A percentile compares a stretch with the other conserved stretches of the same genome.
Evolutionary conservation across 306 rosid genomes (phyloP).

Genomic region (Cucurbita pepo): DNA sequence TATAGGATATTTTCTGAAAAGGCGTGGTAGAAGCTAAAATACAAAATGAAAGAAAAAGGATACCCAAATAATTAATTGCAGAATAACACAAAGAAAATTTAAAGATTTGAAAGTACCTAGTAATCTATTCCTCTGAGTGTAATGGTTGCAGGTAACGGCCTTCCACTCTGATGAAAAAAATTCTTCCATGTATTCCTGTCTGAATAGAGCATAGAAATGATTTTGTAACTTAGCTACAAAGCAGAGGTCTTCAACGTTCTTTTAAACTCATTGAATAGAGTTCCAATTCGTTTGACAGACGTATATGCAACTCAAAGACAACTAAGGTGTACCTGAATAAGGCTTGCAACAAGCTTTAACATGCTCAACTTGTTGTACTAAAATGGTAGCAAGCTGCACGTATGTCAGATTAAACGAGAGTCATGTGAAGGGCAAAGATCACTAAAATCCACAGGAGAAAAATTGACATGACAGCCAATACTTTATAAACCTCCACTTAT

Average conservation of each 20-base stretch:
- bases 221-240: neutral
- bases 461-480: neutral
- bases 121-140: constrained; percentile 56
- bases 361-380: constrained; percentile 84
- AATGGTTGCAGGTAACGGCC: constrained; percentile 55
- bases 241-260: neutral
- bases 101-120: constrained; percentile 21
- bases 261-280: neutral
- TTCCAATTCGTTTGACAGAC: neutral
- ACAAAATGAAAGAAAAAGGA: neutral
- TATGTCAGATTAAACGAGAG: neutral
- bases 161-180: constrained; percentile 72
- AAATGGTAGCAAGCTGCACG: constrained; percentile 66
- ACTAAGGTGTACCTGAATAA: constrained; percentile 46
- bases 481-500: neutral
- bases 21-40: neutral
- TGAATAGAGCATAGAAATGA: constrained; percentile 6
- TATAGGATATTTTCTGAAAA: neutral
- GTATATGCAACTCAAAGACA: constrained; percentile 7
- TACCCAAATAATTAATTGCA: neutral
- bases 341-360: constrained; percentile 76
- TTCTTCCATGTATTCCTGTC: constrained; percentile 86
- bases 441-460: neutral
- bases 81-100: neutral
- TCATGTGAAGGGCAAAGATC: neutral